Conservation (phyloP, 2,329 filamentous ascomycete genomes). For the Colletotrichum musae region DNA sequence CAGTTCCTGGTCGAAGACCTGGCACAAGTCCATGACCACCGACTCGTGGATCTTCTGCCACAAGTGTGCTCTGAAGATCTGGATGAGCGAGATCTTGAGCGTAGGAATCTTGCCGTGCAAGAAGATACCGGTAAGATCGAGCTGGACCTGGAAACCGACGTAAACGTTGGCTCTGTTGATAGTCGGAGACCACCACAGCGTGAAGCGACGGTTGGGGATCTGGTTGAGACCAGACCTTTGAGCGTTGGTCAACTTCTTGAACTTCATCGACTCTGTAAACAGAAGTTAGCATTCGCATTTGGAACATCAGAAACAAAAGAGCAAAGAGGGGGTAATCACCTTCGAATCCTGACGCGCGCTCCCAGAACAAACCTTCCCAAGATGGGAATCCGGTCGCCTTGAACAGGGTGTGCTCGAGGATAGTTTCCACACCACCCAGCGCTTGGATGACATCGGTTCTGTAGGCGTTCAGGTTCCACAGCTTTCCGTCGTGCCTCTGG, state of each 20-base stretch:
- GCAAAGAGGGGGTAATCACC: too few relatives aligned
- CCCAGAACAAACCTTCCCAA: constrained; percentile 98
- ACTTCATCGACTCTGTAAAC: constrained; percentile 76
- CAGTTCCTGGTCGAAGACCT: constrained; percentile 97
- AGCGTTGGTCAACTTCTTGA: constrained; percentile 98
- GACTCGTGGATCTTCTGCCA: constrained; percentile 99
- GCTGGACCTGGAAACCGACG: constrained; percentile 98
- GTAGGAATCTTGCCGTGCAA: constrained; percentile 99
- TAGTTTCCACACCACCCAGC: constrained; percentile 95
- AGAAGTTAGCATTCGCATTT: constrained; percentile 37
- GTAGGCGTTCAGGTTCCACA: constrained; percentile 98
- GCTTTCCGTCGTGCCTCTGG: constrained; percentile 94
- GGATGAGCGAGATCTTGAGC: constrained; percentile 96
- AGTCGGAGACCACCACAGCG: constrained; percentile 95
- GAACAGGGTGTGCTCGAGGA: constrained; percentile 96
- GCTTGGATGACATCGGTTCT: constrained; percentile 97
- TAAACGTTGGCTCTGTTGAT: constrained; percentile 98
- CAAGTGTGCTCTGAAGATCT: constrained; percentile 99
- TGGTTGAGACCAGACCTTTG: constrained; percentile 97
- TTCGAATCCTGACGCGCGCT: constrained; percentile 53
- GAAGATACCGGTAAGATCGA: constrained; percentile 98
- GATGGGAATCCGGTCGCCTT: constrained; percentile 97
- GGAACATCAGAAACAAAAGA: too few relatives aligned
- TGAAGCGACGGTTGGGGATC: constrained; percentile 98
- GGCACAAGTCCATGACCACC: constrained; percentile 98